Conservation (phyloP, 2,329 filamentous ascomycete genomes). For the Colletotrichum lini region DNA sequence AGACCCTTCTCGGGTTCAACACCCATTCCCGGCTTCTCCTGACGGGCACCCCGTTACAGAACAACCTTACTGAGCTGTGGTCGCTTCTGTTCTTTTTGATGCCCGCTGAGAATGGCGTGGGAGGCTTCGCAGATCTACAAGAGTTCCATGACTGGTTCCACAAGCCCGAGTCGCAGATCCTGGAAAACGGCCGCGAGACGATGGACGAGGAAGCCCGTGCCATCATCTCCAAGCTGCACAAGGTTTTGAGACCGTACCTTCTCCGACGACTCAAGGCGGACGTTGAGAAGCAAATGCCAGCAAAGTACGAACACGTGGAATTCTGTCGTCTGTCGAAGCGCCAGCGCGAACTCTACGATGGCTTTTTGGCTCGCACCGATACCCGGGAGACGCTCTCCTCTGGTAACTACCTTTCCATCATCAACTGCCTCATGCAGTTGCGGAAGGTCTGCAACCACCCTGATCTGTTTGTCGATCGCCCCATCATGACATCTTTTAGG, state of each 20-base stretch:
- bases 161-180: slow-evolving; percentile 93
- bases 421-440: slow-evolving; percentile 97
- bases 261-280: slow-evolving; percentile 93
- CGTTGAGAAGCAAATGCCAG: slow-evolving; percentile 99
- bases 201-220: slow-evolving; percentile 95
- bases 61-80: slow-evolving; percentile 97
- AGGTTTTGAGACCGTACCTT: slow-evolving; percentile 92
- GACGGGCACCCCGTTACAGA: slow-evolving; percentile 95
- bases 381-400: slow-evolving; percentile 90
- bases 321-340: slow-evolving; percentile 96
- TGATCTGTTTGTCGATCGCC: slow-evolving; percentile 94
- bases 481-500: slow-evolving; percentile 96
- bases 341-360: slow-evolving; percentile 95
- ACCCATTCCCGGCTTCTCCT: slow-evolving; percentile 89
- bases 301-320: slow-evolving; percentile 97
- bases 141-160: slow-evolving; percentile 98
- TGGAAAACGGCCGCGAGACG: slow-evolving; percentile 93
- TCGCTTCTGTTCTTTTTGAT: slow-evolving; percentile 96
- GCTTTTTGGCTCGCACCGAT: slow-evolving; percentile 91
- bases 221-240: slow-evolving; percentile 94
- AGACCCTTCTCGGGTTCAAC: slow-evolving; percentile 93
- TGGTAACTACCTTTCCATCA: slow-evolving; percentile 97
- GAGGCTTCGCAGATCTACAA: slow-evolving; percentile 93
- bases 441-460: slow-evolving; percentile 99
- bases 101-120: slow-evolving; percentile 88